Percentiles rank a stretch among this genome's conserved stretches.
phyloP scores from a whole-genome alignment of 169 alveolate genomes.

The Miamiensis avidus region DNA sequence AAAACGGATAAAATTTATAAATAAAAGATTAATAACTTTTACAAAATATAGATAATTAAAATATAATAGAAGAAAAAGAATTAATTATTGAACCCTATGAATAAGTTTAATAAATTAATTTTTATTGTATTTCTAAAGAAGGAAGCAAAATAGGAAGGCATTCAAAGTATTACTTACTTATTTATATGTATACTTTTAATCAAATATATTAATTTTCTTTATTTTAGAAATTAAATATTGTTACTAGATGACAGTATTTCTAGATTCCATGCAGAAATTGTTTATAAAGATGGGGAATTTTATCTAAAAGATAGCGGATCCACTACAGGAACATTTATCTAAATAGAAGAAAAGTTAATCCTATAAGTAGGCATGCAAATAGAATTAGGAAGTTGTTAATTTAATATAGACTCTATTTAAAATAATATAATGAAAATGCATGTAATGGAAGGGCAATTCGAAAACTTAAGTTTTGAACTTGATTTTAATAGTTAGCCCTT shows the following conservation, averaged over 20 bases:
- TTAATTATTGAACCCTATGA: neutral
- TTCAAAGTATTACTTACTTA: constrained; percentile 1
- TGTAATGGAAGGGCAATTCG: neutral
- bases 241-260: constrained; percentile 39
- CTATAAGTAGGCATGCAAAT: constrained; percentile 59
- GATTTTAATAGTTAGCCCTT: neutral
- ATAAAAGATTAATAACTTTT: neutral
- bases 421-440: neutral
- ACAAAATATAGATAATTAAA: too few species aligned
- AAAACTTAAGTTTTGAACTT: neutral
- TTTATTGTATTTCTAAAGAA: constrained; percentile 35
- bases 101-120: constrained; percentile 18
- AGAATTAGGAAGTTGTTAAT: constrained; percentile 65
- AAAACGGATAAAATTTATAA: neutral
- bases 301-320: constrained; percentile 53
- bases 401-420: constrained; percentile 32
- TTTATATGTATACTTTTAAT: neutral
- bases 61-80: too few species aligned
- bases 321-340: constrained; percentile 70
- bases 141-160: constrained; percentile 51
- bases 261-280: constrained; percentile 50
- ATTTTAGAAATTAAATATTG: constrained; percentile 24
- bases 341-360: constrained; percentile 48
- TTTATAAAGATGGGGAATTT: constrained; percentile 30
- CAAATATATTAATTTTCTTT: too few species aligned